Conservation (phyloP, 2,329 filamentous ascomycete species). For the Trichophyton benhamiae region DNA sequence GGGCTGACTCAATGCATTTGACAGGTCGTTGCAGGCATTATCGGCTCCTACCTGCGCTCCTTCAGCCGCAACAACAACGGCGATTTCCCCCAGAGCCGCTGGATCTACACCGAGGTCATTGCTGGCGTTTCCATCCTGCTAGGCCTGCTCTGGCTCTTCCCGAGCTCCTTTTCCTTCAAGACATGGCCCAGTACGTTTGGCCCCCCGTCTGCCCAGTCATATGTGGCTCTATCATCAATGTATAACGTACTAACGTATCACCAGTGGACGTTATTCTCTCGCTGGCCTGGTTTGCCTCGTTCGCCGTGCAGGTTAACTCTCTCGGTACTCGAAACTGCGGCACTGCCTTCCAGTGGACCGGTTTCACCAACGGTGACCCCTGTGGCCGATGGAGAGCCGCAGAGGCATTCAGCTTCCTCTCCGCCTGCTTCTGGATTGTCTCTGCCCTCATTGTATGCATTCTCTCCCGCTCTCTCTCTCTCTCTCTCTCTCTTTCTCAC, state of each 20-base stretch:
- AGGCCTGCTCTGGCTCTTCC: conserved; percentile 60
- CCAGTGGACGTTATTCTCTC: conserved; percentile 55
- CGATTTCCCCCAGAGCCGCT: conserved; percentile 48
- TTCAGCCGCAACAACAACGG: conserved; percentile 29
- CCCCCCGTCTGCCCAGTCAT: background rate
- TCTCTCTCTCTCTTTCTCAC: no score
- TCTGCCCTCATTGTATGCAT: conserved; percentile 43
- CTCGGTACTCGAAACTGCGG: conserved; percentile 42
- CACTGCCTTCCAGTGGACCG: conserved; percentile 48
- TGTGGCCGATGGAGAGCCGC: conserved; percentile 60
- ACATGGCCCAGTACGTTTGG: conserved; percentile 46
- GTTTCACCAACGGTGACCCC: conserved; percentile 37
- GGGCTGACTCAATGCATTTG: background rate
- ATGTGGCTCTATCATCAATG: no score
- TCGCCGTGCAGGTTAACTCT: conserved; percentile 53
- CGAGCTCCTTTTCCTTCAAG: conserved; percentile 54
- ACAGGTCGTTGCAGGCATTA: conserved; percentile 52
- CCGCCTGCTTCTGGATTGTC: conserved; percentile 57
- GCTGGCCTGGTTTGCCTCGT: conserved; percentile 56
- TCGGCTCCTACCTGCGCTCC: conserved; percentile 51
- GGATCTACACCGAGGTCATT: conserved; percentile 64
- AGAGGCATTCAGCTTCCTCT: conserved; percentile 60
- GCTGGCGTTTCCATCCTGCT: conserved; percentile 57
- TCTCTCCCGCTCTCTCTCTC: background rate
- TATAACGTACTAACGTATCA: background rate